phyloP scores from a whole-genome alignment of 2,329 filamentous ascomycete species.

The Dactylellina leptospora region DNA sequence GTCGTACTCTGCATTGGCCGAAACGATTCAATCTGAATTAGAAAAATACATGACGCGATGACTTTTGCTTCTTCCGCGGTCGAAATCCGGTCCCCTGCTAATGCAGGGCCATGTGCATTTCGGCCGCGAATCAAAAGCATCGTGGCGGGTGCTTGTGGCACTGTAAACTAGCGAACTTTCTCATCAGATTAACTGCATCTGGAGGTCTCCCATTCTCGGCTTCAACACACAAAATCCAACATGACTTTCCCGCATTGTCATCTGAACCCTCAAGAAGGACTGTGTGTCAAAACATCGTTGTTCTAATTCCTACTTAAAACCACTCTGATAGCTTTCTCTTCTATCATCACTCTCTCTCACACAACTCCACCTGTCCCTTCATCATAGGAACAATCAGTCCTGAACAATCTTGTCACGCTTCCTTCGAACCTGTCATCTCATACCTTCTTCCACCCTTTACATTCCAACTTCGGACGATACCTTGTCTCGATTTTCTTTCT shows the following conservation, averaged over 20 bases:
- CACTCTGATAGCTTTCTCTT: background rate
- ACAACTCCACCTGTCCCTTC: no score
- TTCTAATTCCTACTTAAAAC: background rate
- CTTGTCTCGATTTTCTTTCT: no score
- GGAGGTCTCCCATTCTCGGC: constrained; percentile 28
- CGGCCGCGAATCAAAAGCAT: constrained; percentile 21
- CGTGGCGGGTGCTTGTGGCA: constrained; percentile 43
- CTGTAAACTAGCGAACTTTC: no score
- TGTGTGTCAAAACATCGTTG: no score
- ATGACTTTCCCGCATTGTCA: background rate
- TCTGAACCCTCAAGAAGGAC: no score
- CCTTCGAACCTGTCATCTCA: no score
- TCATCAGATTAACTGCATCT: constrained; percentile 9
- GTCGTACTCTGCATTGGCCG: background rate
- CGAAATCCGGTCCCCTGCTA: constrained; percentile 6
- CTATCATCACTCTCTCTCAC: background rate
- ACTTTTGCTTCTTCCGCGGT: constrained; percentile 47
- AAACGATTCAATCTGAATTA: background rate
- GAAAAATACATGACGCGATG: constrained; percentile 38
- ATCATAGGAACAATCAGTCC: no score
- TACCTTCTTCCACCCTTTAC: no score
- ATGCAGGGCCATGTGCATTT: constrained; percentile 29
- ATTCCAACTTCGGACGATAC: no score
- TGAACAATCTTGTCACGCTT: no score
- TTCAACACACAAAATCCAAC: constrained; percentile 36